Percentiles rank a stretch among this genome's conserved stretches.
Evolutionary conservation across 306 rosid genomes (phyloP).

Genomic region (Castanea crenata): DNA sequence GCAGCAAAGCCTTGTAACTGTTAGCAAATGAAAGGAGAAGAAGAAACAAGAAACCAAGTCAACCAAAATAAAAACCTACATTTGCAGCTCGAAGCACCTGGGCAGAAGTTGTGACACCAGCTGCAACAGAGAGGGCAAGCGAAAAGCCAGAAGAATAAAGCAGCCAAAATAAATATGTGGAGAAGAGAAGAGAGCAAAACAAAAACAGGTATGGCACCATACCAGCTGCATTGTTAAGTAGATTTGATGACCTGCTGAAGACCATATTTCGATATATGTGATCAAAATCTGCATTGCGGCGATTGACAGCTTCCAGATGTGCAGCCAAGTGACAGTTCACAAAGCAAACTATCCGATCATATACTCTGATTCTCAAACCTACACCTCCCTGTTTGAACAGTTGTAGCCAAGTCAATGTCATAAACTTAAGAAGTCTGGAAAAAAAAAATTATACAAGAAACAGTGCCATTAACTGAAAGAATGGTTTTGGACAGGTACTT

Average conservation of each 20-base stretch:
- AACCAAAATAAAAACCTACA: conserved; percentile 47
- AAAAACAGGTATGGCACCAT: conserved; percentile 84
- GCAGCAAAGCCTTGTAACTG: conserved; percentile 24
- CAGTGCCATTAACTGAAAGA: not conserved
- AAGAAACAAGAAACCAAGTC: conserved; percentile 10
- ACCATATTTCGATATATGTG: conserved; percentile 93
- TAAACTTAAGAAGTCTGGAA: conserved; percentile 1
- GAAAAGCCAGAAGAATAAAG: conserved; percentile 98
- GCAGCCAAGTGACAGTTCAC: conserved; percentile 99
- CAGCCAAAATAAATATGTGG: conserved; percentile 89
- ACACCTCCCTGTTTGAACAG: conserved; percentile 87
- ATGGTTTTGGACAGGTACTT: not conserved
- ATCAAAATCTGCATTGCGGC: conserved; percentile 96
- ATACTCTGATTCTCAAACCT: conserved; percentile 96
- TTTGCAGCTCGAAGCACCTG: conserved; percentile 65
- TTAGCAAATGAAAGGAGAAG: conserved; percentile 22
- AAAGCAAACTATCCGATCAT: conserved; percentile 95
- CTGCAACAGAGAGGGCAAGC: conserved; percentile 80
- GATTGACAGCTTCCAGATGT: conserved; percentile 94
- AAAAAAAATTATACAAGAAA: not conserved
- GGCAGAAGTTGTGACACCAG: conserved; percentile 83
- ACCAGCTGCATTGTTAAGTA: conserved; percentile 88
- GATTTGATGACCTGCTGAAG: conserved; percentile 80
- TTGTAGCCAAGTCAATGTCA: conserved; percentile 31
- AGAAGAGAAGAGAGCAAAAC: conserved; percentile 85